Base-by-base conservation (phyloP, 139 green algal species). In the Diplosphaera chodatii region DNA sequence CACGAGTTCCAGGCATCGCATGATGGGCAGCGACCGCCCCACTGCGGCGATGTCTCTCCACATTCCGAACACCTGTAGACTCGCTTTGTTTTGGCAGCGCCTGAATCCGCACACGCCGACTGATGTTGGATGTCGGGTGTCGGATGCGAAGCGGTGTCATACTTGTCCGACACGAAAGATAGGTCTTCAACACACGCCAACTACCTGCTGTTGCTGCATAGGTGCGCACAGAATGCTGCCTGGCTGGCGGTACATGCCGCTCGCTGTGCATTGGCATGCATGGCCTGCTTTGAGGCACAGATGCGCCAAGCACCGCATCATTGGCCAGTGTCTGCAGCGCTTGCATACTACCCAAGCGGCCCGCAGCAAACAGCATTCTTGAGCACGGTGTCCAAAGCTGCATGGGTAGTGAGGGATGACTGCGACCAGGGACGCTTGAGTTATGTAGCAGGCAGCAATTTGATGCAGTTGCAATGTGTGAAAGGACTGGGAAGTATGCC, bases 1-100 rank as follows among this genome's bases (percentile, higher is more conserved):
- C 67, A 81, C 76, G 80, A 84, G 68, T 87, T 82, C 81, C 80
- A 91, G 18, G 34, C 69, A 59, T 80, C 68, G 70, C 89, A 94
- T 25, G 55, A 40, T 23, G 71, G 78, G 75, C 89, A 94, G 55
- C 85, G 76, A 1, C 89, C 89, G 21, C 69, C 77, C 85, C 77
- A 89, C 62, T 93, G 87, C 6, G 48, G 32, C 29, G 66, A 70
- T 2, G 78, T 67, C 55, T 86, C 72, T 18, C 83, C 86, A 74
- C 87, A 92, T 3, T 87, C 69, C 6, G 30, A 30, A 75, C 87
- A 92, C 18, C 82, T 68, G 66, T 85, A 91, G 4, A 73, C 62
- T 1, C 63, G 64, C 69, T 80, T 82, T 27, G 76, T 41, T 71
- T 87, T 83, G 63, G 48, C 21, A 15, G 18, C 23, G 66, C 62